A percentile compares a stretch with the other conserved stretches of the same genome.
Evolutionary conservation across 2,329 filamentous ascomycete genomes (phyloP).

Genomic region (Dothistroma pini): DNA sequence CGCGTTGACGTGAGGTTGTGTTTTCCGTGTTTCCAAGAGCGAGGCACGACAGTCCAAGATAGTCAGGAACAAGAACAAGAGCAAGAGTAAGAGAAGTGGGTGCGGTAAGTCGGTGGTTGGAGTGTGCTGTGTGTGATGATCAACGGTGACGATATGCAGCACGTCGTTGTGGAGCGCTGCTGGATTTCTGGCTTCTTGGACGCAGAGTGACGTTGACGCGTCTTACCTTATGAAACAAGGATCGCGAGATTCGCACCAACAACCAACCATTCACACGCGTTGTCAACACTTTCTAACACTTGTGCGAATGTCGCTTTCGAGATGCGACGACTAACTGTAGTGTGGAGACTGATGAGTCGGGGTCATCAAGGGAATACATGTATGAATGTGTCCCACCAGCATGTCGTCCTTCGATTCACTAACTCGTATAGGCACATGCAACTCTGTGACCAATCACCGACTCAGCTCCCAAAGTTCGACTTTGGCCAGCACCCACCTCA

Average conservation of each 20-base stretch:
- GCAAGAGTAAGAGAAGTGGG: background rate
- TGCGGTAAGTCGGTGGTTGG: background rate
- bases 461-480: background rate
- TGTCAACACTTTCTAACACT: background rate
- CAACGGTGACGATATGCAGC: background rate
- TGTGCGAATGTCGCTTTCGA: background rate
- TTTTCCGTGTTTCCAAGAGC: background rate
- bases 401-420: background rate
- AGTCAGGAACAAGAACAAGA: background rate
- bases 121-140: background rate
- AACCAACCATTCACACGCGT: background rate
- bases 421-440: background rate
- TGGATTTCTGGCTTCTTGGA: background rate
- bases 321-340: background rate
- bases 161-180: background rate
- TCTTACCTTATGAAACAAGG: background rate
- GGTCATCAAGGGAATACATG: background rate
- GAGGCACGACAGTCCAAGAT: background rate
- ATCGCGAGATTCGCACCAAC: background rate
- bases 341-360: background rate
- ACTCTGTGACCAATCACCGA: background rate
- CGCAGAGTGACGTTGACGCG: background rate
- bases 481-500: background rate
- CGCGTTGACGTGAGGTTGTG: background rate
- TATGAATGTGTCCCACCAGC: background rate